Evolutionary conservation across 805 yeast species (phyloP).

Genomic region (Candida vaughaniae): DNA sequence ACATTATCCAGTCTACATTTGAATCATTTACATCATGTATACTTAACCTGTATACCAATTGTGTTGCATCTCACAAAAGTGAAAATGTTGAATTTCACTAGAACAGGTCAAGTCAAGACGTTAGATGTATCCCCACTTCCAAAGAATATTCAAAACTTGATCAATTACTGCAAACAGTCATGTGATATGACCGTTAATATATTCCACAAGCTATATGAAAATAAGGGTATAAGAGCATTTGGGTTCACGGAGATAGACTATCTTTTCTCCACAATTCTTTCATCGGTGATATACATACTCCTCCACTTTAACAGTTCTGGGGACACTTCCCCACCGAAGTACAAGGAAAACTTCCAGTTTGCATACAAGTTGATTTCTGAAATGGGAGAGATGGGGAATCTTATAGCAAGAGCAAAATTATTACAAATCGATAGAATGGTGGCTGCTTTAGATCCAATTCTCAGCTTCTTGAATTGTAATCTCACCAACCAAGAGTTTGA

Average conservation of each 20-base stretch:
- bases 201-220: constrained; percentile 20
- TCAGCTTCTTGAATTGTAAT: neutral
- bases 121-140: constrained; percentile 14
- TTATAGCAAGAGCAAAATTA: constrained; percentile 5
- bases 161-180: constrained; percentile 18
- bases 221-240: constrained; percentile 18
- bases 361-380: neutral
- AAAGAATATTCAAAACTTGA: constrained; percentile 18
- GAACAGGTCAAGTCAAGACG: neutral
- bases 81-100: constrained; percentile 14
- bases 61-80: constrained; percentile 21
- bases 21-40: constrained; percentile 28
- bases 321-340: neutral
- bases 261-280: constrained; percentile 19
- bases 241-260: constrained; percentile 29
- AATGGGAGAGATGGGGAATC: constrained; percentile 7
- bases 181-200: constrained; percentile 24
- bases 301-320: constrained; percentile 10
- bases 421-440: constrained; percentile 3
- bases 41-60: constrained; percentile 25
- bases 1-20: constrained; percentile 25
- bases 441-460: constrained; percentile 5
- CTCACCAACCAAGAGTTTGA: neutral
- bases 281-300: constrained; percentile 21
- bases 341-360: constrained; percentile 4